Base-by-base conservation (phyloP, 1,284 basidiomycete species). In the Stygiomarasmius scandens region DNA sequence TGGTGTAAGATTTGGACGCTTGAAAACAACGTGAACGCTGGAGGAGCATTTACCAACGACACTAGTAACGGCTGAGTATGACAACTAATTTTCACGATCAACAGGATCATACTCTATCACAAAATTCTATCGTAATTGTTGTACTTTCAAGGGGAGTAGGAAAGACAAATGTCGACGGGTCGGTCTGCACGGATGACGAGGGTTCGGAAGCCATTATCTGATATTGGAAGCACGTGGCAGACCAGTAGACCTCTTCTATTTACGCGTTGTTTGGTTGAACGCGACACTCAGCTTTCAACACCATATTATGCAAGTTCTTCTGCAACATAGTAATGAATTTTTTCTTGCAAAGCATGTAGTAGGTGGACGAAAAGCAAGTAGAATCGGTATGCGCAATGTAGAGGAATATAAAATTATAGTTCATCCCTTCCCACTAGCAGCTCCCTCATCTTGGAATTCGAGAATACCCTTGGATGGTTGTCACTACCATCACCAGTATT, bases 71-170 rank as follows among this genome's bases (percentile, higher is more conserved):
- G 34, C 54, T 59, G 56, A 46, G 49, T 52, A 54, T 47, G 14
- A n/a, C n/a, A n/a, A n/a, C n/a, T n/a, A n/a, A n/a, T n/a, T n/a
- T n/a, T 49, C 8, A 51, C 48, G 27, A 45, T 52, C 45, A 45
- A 55, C 36, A 22, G 44, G 11, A 53, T 23, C 11, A 29, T 70
- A 95, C 90, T 76, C 91, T 79, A 69, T 95, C 90, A 69, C 93
- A 95, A 68, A 92, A 95, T 72, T 95, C 92, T 61, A 96, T 90
- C 6, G 76, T 77, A 29, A 90, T 71, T 34, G 79, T 81, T 6
- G 82, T 77, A 12, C 71, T 64, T 0, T 77, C 72, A 25, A 79
- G 67, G 19, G 77, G 71, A 10, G 68, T 69, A 1, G 90, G 90
- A 47, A 83, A 80, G 6, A 81, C 70, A 68, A 93, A 91, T 0